These are phyloP conservation scores for Schoenoplectus triqueter DNA, from an alignment of 202 grass and related monocot genomes.

Conservation along the genomic window DNA sequence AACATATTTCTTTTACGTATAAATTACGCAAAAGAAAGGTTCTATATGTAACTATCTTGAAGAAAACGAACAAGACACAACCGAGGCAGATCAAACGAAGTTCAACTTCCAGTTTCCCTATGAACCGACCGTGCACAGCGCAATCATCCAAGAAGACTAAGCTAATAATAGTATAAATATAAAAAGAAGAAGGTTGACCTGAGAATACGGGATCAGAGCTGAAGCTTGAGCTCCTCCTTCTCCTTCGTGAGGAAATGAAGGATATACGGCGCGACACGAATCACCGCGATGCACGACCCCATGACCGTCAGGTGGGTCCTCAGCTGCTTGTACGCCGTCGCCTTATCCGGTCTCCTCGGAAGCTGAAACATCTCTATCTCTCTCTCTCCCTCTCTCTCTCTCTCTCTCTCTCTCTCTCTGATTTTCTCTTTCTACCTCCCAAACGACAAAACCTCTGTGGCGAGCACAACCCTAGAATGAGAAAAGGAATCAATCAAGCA, in stretches of 20 bases:
- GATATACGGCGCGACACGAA: constrained; percentile 89
- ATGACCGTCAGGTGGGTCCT: constrained; percentile 63
- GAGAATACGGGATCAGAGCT: constrained; percentile 50
- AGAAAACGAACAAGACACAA: background rate
- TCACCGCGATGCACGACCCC: constrained; percentile 65
- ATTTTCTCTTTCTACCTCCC: background rate
- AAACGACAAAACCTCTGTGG: background rate
- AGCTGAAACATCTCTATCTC: constrained; percentile 39
- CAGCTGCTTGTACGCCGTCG: constrained; percentile 85
- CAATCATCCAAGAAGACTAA: background rate
- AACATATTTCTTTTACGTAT: background rate
- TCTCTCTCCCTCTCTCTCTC: background rate
- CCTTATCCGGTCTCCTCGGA: constrained; percentile 85
- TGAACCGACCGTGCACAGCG: background rate
- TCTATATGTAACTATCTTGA: background rate
- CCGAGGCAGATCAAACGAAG: background rate
- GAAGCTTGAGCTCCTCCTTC: constrained; percentile 69
- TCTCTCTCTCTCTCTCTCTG: background rate
- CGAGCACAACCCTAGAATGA: constrained; percentile 24
- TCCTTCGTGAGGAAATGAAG: constrained; percentile 84
- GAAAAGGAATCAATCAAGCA: background rate
- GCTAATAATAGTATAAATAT: background rate
- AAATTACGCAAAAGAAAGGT: background rate
- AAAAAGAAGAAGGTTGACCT: background rate
- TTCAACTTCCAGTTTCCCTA: background rate